phyloP scores from a whole-genome alignment of 352 stramenopile species.

The Phytophthora quininea region DNA sequence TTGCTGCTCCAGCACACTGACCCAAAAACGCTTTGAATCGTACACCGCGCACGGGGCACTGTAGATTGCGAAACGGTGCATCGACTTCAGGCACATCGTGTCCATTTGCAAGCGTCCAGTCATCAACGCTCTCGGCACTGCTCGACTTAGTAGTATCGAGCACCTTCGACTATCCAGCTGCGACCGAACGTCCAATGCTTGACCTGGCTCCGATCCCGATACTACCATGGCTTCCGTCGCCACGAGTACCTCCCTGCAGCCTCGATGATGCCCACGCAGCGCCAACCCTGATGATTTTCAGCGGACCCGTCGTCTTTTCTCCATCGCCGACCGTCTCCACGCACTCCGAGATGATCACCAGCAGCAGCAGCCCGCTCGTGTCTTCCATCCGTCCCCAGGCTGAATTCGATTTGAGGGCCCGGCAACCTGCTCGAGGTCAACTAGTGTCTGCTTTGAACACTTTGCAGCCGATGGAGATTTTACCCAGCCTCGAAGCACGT shows the following conservation, averaged over 20 bases:
- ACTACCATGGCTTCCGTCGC: background rate
- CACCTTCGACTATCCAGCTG: conserved; percentile 1
- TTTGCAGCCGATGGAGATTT: background rate
- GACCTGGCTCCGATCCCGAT: too few relatives aligned
- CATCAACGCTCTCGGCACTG: conserved; percentile 4
- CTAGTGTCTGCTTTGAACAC: background rate
- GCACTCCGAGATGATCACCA: too few relatives aligned
- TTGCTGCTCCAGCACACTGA: too few relatives aligned
- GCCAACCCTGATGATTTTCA: too few relatives aligned
- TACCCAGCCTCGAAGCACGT: background rate
- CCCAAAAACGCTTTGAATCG: too few relatives aligned
- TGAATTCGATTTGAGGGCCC: background rate
- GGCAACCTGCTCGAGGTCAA: background rate
- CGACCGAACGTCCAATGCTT: conserved; percentile 1
- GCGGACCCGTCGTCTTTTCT: too few relatives aligned
- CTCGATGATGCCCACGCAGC: background rate
- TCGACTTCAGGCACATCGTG: too few relatives aligned
- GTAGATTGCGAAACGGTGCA: too few relatives aligned
- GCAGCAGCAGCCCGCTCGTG: background rate
- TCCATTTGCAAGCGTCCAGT: too few relatives aligned
- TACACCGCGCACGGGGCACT: too few relatives aligned
- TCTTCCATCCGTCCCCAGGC: background rate
- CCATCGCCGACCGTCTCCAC: too few relatives aligned
- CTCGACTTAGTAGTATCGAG: conserved; percentile 34
- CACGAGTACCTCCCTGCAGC: background rate